Percentiles rank a stretch among this genome's conserved stretches.
Evolutionary conservation across 768 basidiomycete species (phyloP).

Genomic region (Leccinum aurantiacum): DNA sequence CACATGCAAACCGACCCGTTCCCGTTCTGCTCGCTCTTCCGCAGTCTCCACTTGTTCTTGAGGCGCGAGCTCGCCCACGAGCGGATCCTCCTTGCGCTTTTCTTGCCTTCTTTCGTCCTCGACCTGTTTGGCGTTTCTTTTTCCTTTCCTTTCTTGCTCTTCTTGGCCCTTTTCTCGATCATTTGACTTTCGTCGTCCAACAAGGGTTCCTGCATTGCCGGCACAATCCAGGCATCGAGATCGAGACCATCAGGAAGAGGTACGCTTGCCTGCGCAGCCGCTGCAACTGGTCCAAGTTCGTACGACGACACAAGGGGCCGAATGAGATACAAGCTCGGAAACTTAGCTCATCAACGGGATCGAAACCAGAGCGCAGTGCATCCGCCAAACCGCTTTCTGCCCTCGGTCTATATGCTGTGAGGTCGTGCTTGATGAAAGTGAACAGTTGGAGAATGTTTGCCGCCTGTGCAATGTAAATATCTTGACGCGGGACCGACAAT

Average conservation of each 20-base stretch:
- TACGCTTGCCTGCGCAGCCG: constrained; percentile 77
- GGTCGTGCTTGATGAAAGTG: constrained; percentile 72
- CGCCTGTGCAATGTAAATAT: constrained; percentile 48
- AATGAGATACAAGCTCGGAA: constrained; percentile 87
- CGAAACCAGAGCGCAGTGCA: constrained; percentile 39
- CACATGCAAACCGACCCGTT: constrained; percentile 49
- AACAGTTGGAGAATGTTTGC: constrained; percentile 76
- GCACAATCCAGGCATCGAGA: constrained; percentile 82
- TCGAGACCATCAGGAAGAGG: constrained; percentile 82
- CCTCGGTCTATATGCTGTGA: constrained; percentile 53
- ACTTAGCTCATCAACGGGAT: constrained; percentile 37
- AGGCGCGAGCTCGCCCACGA: constrained; percentile 34
- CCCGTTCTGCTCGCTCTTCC: constrained; percentile 60
- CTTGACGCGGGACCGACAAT: neutral
- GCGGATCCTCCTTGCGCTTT: constrained; percentile 37
- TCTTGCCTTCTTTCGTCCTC: constrained; percentile 40
- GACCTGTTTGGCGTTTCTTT: constrained; percentile 37
- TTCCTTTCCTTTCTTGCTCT: constrained; percentile 45
- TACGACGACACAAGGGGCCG: constrained; percentile 73
- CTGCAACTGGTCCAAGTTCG: constrained; percentile 84
- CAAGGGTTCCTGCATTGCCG: constrained; percentile 44
- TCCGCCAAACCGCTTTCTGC: constrained; percentile 38
- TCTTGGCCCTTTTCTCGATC: constrained; percentile 41
- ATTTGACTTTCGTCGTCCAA: constrained; percentile 38
- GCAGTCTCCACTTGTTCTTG: constrained; percentile 50